Evolutionary conservation across 768 basidiomycete species (phyloP), one percentile per base, ranked within the genome.

Genomic region (Boletus subcaerulescens): DNA sequence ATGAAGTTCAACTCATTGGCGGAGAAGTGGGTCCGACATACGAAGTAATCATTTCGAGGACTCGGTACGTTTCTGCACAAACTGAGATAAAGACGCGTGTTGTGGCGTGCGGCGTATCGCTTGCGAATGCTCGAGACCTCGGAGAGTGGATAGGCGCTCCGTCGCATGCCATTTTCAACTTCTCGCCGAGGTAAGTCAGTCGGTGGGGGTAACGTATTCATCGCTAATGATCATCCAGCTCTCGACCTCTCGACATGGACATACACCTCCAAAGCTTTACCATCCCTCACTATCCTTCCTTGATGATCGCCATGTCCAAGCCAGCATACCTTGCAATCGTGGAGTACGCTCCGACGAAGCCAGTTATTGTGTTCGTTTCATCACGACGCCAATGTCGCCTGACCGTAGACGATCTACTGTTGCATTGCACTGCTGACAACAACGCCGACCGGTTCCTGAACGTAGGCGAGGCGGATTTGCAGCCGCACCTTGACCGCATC

Each of bases 231-330:
- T 20, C 52, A 15, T 71, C 1, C 60, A 93, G 93, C 61, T 93
- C 95, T 15, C 91, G 96, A n/a, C 94, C 96, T 3, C 75, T 98
- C 12, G 94, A 97, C 60, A 90, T 99, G 86, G 93, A 98, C 55
- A 94, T 99, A 45, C 95, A 98, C 66, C 75, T 99, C 9, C 97
- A 99, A 65, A 93, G 91, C 40, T 99, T 97, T 77, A 83, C 83
- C 26, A 91, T 94, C 44, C 92, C 94, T n/a, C 97, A 98, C 66
- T 97, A 96, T 84, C 94, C 97, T 0, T 97, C 94, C 0, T 77
- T 99, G 40, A 98, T 99, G 96, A 93, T 98, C 56, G 83, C 94
- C 43, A 98, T 99, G 97, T 94, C 95, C 10, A 98, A 98, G 68
- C 97, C 97, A 0, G 91, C 96, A 0, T 98, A 98, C 69, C 82